phyloP scores from a whole-genome alignment of 73 alveolate genomes.

The Diophrys sp. region DNA sequence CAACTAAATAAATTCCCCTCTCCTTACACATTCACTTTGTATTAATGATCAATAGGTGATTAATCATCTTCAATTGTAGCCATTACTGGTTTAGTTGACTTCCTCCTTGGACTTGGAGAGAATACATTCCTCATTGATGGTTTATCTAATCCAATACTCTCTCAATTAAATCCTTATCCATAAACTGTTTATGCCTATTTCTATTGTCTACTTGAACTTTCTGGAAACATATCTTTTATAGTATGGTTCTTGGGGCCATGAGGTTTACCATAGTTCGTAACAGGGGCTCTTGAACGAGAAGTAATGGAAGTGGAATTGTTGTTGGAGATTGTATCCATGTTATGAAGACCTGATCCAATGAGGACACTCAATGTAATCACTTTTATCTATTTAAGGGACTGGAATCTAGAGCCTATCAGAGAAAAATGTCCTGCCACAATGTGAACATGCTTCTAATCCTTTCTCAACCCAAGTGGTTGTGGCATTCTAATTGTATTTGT shows the following conservation, averaged over 20 bases:
- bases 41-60: not conserved
- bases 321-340: not conserved
- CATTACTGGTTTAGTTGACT: not conserved
- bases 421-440: constrained; percentile 88
- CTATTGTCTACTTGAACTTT: not conserved
- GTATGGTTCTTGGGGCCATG: not conserved
- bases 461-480: not conserved
- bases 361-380: constrained; percentile 58
- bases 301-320: not conserved
- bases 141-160: not conserved
- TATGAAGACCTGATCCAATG: constrained; percentile 8
- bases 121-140: not conserved
- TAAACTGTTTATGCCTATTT: not conserved
- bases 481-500: constrained; percentile 24
- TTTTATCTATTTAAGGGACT: constrained; percentile 10
- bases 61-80: not conserved
- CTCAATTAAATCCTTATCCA: not conserved
- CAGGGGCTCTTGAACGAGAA: not conserved
- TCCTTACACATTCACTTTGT: not conserved
- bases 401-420: constrained; percentile 83
- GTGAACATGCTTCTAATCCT: constrained; percentile 54
- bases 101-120: not conserved
- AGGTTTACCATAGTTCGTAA: not conserved
- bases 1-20: too few relatives aligned
- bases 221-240: not conserved